Evolutionary conservation across 768 basidiomycete species (phyloP), one percentile per base, ranked within the genome.

Genomic region (Tricholoma sp.): DNA sequence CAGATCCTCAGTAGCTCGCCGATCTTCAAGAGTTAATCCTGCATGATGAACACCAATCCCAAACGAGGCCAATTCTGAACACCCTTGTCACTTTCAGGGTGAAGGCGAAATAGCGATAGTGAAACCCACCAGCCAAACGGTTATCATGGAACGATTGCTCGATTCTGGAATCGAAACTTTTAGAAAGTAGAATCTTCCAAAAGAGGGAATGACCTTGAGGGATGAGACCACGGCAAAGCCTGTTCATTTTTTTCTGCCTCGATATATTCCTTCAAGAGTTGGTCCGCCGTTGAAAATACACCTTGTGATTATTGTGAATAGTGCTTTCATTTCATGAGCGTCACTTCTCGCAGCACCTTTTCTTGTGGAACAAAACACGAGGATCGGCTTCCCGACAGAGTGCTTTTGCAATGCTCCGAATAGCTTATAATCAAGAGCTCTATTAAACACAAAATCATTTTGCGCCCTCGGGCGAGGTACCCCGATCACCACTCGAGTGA

Each of bases 41-140:
- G 94, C 96, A 66, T 98, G 95, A 66, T 99, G 96, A 6, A 93
- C 81, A 10, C 92, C 94, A 49, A 98, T 84, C 1, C 96, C 97
- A 53, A 68, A 70, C 1, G 74, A 67, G n/a, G 84, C 85, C 32
- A 95, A 75, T 31, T 78, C 89, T 86, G 61, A 3, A 32, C 6
- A 18, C 9, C 58, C 8, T 51, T 55, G 47, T 15, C 31, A 52
- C 51, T 6, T 18, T 28, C n/a, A 34, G 47, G 18, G 2, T 5
- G 37, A 31, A 6, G 34, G 17, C 50, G 17, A 49, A 17, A 42
- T 50, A 33, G 50, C 41, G 50, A 34, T n/a, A 29, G 1, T n/a
- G 41, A 17, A n/a, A 61, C 76, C 61, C 57, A 85, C 88, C 80
- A 57, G 76, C 70, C 11, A 94, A 71, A 28, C 83, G 78, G 65